Conservation (phyloP, 2,329 filamentous ascomycete genomes). For the Hortaea sp. region DNA sequence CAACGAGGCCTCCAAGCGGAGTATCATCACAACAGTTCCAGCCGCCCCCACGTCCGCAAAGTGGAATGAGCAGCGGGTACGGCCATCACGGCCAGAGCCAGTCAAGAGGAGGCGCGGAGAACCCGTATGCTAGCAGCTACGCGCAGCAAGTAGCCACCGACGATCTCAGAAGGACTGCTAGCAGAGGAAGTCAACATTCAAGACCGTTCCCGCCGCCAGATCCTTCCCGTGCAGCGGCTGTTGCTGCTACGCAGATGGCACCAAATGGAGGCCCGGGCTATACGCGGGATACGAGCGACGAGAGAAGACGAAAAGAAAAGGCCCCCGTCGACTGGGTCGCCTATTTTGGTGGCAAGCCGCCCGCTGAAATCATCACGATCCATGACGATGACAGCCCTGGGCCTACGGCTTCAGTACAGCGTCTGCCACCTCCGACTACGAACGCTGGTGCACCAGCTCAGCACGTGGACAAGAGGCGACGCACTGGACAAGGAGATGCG, state of each 20-base stretch:
- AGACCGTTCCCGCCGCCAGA: slow-evolving; percentile 12
- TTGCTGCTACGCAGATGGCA: slow-evolving; percentile 6
- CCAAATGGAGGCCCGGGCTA: slow-evolving; percentile 1
- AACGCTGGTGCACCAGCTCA: slow-evolving; percentile 29
- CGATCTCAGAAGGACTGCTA: slow-evolving; percentile 19
- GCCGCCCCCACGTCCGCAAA: slow-evolving; percentile 18
- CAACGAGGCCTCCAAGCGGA: slow-evolving; percentile 23
- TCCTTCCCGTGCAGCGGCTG: slow-evolving; percentile 16
- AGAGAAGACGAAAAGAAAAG: slow-evolving; percentile 8
- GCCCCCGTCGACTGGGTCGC: slow-evolving; percentile 25
- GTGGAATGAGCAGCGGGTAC: slow-evolving; percentile 21
- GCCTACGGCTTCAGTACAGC: slow-evolving; percentile 13
- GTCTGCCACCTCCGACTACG: slow-evolving; percentile 10
- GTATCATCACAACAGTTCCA: slow-evolving; percentile 17
- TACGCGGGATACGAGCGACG: neutral
- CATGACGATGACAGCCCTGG: slow-evolving; percentile 35
- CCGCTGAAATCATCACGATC: slow-evolving; percentile 43
- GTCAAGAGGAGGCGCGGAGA: slow-evolving; percentile 17
- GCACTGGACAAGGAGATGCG: slow-evolving; percentile 36
- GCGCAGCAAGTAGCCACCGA: slow-evolving; percentile 13
- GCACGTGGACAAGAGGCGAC: slow-evolving; percentile 64
- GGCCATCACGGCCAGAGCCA: slow-evolving; percentile 13
- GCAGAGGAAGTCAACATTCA: slow-evolving; percentile 15
- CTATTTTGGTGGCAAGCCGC: slow-evolving; percentile 29
- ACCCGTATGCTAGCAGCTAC: slow-evolving; percentile 13